Percentiles rank a stretch among this genome's conserved stretches.
These are phyloP conservation scores for Davidsoniella neocaledoniae DNA, from an alignment of 2,329 filamentous ascomycete species.

Conservation along the genomic window DNA sequence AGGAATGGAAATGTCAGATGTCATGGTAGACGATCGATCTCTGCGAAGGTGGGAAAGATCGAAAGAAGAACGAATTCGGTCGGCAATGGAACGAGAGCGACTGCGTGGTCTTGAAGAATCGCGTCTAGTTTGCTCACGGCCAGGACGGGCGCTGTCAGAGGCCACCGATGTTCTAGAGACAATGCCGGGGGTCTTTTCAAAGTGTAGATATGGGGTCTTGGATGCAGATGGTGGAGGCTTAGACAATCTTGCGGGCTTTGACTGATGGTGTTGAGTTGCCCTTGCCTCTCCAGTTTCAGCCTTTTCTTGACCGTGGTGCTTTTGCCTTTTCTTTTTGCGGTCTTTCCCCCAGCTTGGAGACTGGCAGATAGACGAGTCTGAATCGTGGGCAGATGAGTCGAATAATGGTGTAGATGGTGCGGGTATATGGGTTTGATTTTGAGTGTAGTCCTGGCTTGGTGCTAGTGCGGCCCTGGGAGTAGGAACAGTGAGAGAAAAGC, in stretches of 20 bases:
- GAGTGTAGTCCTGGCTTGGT: background rate
- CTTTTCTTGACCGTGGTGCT: background rate
- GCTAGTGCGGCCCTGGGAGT: background rate
- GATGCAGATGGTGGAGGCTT: constrained; percentile 12
- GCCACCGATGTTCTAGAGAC: background rate
- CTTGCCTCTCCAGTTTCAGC: background rate
- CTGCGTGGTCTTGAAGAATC: constrained; percentile 6
- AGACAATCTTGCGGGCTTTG: constrained; percentile 1
- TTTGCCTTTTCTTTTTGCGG: background rate
- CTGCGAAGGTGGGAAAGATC: constrained; percentile 6
- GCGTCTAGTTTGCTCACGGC: background rate
- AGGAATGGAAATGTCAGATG: constrained; percentile 7
- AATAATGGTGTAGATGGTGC: background rate
- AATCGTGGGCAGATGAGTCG: background rate
- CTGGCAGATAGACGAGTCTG: constrained; percentile 4
- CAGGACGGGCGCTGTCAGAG: background rate
- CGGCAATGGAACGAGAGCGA: constrained; percentile 9
- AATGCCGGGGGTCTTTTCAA: constrained; percentile 1
- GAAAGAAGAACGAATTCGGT: constrained; percentile 9
- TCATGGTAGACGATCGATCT: constrained; percentile 1
- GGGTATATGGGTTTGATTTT: background rate
- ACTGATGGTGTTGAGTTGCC: background rate
- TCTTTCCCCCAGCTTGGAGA: background rate
- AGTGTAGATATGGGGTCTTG: constrained; percentile 10
- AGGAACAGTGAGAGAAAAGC: background rate